Conservation (phyloP, 225 moss, liverwort and hornwort species). For the Rhytidiadelphus loreus region DNA sequence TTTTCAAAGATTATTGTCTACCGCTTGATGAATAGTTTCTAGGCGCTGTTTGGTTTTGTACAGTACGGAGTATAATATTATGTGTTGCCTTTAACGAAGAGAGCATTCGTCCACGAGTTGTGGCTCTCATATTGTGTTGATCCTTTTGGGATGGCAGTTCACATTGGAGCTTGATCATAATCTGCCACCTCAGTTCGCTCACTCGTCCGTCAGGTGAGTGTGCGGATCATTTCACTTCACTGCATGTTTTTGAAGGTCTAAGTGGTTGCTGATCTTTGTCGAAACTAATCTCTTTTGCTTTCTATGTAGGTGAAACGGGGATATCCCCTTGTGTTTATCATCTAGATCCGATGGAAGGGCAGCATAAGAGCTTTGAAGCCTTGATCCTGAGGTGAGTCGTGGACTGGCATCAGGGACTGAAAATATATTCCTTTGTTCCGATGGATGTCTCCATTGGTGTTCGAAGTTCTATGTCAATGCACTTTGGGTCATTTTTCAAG, state of each 20-base stretch:
- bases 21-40: not conserved
- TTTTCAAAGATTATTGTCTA: not conserved
- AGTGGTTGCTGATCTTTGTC: no score
- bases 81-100: no score
- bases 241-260: no score
- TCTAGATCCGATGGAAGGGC: not conserved
- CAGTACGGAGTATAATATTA: not conserved
- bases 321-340: not conserved
- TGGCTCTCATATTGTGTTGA: no score
- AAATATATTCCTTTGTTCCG: not conserved
- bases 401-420: not conserved
- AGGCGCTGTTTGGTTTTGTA: not conserved
- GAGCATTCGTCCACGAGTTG: no score
- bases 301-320: rapidly evolving
- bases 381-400: not conserved
- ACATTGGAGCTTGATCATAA: no score
- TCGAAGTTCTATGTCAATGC: not conserved
- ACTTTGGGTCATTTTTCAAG: not conserved
- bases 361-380: not conserved
- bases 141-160: no score
- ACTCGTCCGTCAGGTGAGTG: no score
- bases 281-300: not conserved
- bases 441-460: not conserved
- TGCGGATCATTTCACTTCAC: no score
- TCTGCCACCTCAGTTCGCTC: no score